phyloP scores from a whole-genome alignment of 805 yeast species.

The Wickerhamomyces hampshirensis region DNA sequence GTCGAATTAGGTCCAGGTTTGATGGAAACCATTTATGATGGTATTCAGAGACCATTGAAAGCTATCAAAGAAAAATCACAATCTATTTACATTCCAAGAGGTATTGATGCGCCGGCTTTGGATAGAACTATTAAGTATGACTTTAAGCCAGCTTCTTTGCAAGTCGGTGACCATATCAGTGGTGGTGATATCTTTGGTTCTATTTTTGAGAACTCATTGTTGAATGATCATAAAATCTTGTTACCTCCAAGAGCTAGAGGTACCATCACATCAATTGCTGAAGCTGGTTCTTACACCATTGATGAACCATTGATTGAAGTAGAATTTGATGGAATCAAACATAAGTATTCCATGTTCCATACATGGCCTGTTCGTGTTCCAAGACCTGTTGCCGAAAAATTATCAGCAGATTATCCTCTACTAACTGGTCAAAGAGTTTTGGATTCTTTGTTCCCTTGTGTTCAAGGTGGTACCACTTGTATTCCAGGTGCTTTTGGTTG shows the following conservation, averaged over 20 bases:
- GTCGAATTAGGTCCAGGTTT: conserved; percentile 99
- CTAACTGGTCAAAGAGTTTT: conserved; percentile 98
- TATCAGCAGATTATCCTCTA: conserved; percentile 90
- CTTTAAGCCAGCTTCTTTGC: conserved; percentile 72
- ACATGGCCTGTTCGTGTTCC: conserved; percentile 99
- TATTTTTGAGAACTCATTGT: conserved; percentile 87
- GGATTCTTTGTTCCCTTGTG: conserved; percentile 97
- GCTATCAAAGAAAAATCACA: conserved; percentile 84
- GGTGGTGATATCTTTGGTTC: conserved; percentile 98
- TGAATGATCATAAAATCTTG: conserved; percentile 88
- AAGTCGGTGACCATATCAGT: conserved; percentile 94
- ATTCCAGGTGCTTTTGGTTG: conserved; percentile 99
- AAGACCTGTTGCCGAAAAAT: conserved; percentile 94
- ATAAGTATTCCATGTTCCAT: conserved; percentile 88
- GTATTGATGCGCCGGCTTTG: conserved; percentile 95
- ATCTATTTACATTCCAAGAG: conserved; percentile 97
- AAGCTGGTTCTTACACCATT: conserved; percentile 84
- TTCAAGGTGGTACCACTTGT: conserved; percentile 99
- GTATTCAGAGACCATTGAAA: conserved; percentile 97
- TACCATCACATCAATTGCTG: conserved; percentile 86
- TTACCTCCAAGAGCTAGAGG: conserved; percentile 99
- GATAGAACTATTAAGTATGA: conserved; percentile 78
- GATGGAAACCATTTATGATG: conserved; percentile 98
- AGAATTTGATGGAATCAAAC: conserved; percentile 86
- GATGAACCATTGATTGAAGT: conserved; percentile 89